A percentile compares a stretch with the other conserved stretches of the same genome.
Conservation (phyloP, 2,329 filamentous ascomycete species). For the Aspergillus arachidicola region DNA sequence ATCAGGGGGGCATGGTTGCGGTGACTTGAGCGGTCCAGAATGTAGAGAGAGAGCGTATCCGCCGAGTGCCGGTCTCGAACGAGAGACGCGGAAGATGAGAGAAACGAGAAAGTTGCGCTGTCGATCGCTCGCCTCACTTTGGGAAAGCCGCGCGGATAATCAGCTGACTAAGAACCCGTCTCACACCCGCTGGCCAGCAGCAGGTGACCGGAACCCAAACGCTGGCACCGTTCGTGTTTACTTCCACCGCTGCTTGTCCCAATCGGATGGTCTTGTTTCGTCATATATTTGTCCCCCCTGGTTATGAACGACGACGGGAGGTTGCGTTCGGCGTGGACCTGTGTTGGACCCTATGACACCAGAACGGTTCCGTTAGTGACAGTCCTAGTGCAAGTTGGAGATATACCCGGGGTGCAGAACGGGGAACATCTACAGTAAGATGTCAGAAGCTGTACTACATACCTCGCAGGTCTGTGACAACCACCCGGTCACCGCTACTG, state of each 20-base stretch:
- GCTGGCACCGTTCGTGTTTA: conserved; percentile 20
- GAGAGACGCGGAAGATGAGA: conserved; percentile 5
- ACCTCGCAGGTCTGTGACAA: conserved; percentile 35
- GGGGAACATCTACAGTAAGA: background rate
- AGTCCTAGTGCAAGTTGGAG: conserved; percentile 4
- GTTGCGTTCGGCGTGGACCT: conserved; percentile 32
- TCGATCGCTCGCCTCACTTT: conserved; percentile 32
- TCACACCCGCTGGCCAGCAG: conserved; percentile 17
- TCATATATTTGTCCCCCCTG: conserved; percentile 40
- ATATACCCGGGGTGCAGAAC: background rate
- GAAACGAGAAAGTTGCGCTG: conserved; percentile 7
- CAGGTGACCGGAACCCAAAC: background rate
- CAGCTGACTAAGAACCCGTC: conserved; percentile 8
- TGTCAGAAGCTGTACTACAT: conserved; percentile 13
- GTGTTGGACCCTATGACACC: conserved; percentile 34
- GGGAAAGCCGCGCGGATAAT: conserved; percentile 28
- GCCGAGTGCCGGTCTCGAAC: conserved; percentile 3
- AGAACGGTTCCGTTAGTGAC: conserved; percentile 16
- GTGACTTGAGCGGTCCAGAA: conserved; percentile 16
- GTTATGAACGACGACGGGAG: conserved; percentile 38
- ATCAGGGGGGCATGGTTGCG: background rate
- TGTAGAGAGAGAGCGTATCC: background rate
- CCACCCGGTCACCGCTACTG: conserved; percentile 33
- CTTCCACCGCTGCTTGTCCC: conserved; percentile 44
- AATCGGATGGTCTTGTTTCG: conserved; percentile 39